Percentiles rank a stretch among this genome's conserved stretches.
Evolutionary conservation across 1,284 basidiomycete species (phyloP).

Genomic region (Fomitopsis pinicola): DNA sequence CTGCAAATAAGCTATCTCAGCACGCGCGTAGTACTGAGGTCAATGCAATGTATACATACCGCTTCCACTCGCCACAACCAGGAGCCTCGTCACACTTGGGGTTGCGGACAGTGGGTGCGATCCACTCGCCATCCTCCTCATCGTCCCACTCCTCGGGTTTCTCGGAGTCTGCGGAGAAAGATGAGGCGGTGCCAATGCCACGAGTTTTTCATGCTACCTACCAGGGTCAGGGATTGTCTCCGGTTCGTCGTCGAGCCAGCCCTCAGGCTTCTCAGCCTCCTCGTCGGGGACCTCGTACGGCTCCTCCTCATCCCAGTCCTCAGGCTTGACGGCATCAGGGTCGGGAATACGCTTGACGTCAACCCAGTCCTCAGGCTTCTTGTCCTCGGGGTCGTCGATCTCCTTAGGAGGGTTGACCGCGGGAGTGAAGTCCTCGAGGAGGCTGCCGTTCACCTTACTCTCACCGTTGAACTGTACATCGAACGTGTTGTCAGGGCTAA

Average conservation of each 20-base stretch:
- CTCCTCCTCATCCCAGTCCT: slow-evolving; percentile 95
- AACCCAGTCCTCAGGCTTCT: slow-evolving; percentile 93
- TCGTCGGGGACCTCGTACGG: slow-evolving; percentile 88
- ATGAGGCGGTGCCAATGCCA: not conserved
- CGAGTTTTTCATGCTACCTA: slow-evolving; percentile 21
- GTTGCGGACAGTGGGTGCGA: slow-evolving; percentile 86
- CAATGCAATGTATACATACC: slow-evolving; percentile 35
- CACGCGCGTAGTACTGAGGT: not conserved
- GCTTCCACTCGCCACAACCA: slow-evolving; percentile 93
- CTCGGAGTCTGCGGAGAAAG: slow-evolving; percentile 57
- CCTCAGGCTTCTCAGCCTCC: slow-evolving; percentile 87
- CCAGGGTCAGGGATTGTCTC: slow-evolving; percentile 84
- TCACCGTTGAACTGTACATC: slow-evolving; percentile 92
- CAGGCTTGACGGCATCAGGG: slow-evolving; percentile 85
- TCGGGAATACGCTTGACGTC: slow-evolving; percentile 86
- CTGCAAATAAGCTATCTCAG: slow-evolving; percentile 28
- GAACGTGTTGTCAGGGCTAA: slow-evolving; percentile 91
- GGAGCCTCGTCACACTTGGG: slow-evolving; percentile 86
- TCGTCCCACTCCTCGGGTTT: slow-evolving; percentile 99
- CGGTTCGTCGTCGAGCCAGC: slow-evolving; percentile 93
- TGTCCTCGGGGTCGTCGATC: slow-evolving; percentile 91
- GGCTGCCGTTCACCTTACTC: slow-evolving; percentile 72
- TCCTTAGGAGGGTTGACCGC: slow-evolving; percentile 90
- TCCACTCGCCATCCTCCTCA: slow-evolving; percentile 99
- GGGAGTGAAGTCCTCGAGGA: slow-evolving; percentile 96